phyloP scores from a whole-genome alignment of 495 filamentous ascomycete genomes.

The Rhypophila decipiens region DNA sequence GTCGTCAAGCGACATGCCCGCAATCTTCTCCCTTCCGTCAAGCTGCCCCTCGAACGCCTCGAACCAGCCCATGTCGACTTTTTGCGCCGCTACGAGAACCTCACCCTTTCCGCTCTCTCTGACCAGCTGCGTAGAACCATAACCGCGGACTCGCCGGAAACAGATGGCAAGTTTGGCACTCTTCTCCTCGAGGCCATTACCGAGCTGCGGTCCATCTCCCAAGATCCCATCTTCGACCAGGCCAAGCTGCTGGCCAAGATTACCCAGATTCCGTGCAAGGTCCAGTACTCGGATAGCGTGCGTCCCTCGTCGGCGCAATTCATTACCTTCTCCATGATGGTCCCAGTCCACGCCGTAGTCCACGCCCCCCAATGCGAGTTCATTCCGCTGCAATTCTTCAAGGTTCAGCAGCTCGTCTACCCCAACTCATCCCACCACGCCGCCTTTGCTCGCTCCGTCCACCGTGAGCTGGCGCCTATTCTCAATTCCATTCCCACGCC shows the following conservation, averaged over 20 bases:
- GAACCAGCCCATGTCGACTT: slow-evolving; percentile 52
- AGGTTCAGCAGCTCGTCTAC: slow-evolving; percentile 41
- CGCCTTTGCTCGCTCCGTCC: slow-evolving; percentile 36
- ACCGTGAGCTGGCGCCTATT: slow-evolving; percentile 38
- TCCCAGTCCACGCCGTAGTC: slow-evolving; percentile 35
- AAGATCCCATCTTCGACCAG: slow-evolving; percentile 38
- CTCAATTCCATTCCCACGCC: slow-evolving; percentile 20
- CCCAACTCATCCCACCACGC: slow-evolving; percentile 35
- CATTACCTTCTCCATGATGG: slow-evolving; percentile 37
- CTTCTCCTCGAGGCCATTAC: slow-evolving; percentile 30
- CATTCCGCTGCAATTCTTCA: slow-evolving; percentile 44
- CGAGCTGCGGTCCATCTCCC: slow-evolving; percentile 31
- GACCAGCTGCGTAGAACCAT: slow-evolving; percentile 39
- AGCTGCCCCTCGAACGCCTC: slow-evolving; percentile 51
- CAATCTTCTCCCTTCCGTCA: slow-evolving; percentile 62
- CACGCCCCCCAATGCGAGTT: slow-evolving; percentile 33
- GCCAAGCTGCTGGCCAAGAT: slow-evolving; percentile 32
- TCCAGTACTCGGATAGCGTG: slow-evolving; percentile 8
- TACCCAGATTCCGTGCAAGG: slow-evolving; percentile 34
- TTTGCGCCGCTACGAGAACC: slow-evolving; percentile 51
- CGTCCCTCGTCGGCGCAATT: slow-evolving; percentile 27
- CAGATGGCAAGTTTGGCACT: slow-evolving; percentile 21
- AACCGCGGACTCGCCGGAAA: not conserved
- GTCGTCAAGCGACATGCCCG: slow-evolving; percentile 58
- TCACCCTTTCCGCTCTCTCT: slow-evolving; percentile 46